Evolutionary conservation across 108 stramenopile species (phyloP).

Genomic region (Pseudonitzschia multistriata): DNA sequence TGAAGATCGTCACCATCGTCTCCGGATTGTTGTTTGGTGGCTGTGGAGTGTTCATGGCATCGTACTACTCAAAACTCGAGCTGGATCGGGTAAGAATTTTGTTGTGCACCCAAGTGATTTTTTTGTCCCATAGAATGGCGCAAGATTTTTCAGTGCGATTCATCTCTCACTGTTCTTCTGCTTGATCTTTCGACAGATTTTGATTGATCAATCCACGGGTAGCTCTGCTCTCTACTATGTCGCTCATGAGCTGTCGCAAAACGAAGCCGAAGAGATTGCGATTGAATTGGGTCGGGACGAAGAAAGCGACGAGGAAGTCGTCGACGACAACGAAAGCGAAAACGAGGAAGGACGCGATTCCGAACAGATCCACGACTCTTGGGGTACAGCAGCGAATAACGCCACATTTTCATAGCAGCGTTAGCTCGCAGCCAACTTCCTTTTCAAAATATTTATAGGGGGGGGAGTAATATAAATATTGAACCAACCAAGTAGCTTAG

Average conservation of each 20-base stretch:
- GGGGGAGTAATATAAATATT: too few species aligned
- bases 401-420: background rate
- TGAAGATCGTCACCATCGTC: slow-evolving; percentile 40
- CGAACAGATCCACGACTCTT: too few species aligned
- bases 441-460: too few species aligned
- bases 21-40: slow-evolving; percentile 47
- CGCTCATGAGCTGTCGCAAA: background rate
- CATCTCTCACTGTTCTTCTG: background rate
- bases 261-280: background rate
- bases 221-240: background rate
- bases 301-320: background rate
- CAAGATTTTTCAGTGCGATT: background rate
- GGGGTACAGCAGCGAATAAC: background rate
- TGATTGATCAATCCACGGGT: background rate
- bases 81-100: slow-evolving; percentile 53
- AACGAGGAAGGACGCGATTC: background rate
- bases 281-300: background rate
- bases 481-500: too few species aligned
- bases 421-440: background rate
- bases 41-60: slow-evolving; percentile 45
- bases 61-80: slow-evolving; percentile 60
- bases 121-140: too few species aligned
- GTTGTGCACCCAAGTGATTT: too few species aligned
- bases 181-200: background rate
- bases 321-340: background rate